A percentile compares a stretch with the other conserved stretches of the same genome.
These are phyloP conservation scores for Hypoxylon sp. DNA, from an alignment of 2,329 filamentous ascomycete genomes.

Conservation along the genomic window DNA sequence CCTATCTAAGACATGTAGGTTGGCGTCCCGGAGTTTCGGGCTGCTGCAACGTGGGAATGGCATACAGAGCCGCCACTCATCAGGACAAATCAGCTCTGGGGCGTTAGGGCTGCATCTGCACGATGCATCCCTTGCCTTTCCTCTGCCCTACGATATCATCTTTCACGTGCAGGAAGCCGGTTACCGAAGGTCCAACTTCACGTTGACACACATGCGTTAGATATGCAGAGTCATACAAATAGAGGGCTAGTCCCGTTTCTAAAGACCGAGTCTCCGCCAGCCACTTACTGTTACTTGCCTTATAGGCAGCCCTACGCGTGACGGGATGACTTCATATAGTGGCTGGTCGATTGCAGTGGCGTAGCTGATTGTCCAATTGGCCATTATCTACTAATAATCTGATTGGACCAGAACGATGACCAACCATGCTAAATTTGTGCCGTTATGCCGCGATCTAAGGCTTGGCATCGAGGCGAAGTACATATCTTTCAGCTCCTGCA, in stretches of 20 bases:
- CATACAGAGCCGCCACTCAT: constrained; percentile 1
- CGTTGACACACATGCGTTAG: background rate
- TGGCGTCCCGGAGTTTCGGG: background rate
- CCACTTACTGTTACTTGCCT: background rate
- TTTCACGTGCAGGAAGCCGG: constrained; percentile 3
- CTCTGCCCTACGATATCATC: constrained; percentile 12
- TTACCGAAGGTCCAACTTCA: constrained; percentile 5
- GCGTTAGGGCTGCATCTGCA: constrained; percentile 31
- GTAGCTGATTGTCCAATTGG: constrained; percentile 10
- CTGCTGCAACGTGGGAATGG: background rate
- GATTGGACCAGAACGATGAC: constrained; percentile 17
- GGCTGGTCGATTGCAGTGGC: constrained; percentile 25
- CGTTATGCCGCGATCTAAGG: constrained; percentile 1
- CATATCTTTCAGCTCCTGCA: background rate
- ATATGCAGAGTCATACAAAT: background rate
- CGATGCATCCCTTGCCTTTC: constrained; percentile 5
- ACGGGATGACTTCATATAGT: constrained; percentile 18
- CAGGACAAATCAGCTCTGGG: background rate
- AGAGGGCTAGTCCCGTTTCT: background rate
- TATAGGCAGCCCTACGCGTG: constrained; percentile 2
- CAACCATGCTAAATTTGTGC: background rate
- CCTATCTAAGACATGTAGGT: background rate
- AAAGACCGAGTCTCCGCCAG: background rate
- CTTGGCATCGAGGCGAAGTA: constrained; percentile 6
- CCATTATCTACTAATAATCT: background rate